These are phyloP conservation scores for Neoboletus subvelutipes DNA, from an alignment of 768 basidiomycete species.

Conservation along the genomic window DNA sequence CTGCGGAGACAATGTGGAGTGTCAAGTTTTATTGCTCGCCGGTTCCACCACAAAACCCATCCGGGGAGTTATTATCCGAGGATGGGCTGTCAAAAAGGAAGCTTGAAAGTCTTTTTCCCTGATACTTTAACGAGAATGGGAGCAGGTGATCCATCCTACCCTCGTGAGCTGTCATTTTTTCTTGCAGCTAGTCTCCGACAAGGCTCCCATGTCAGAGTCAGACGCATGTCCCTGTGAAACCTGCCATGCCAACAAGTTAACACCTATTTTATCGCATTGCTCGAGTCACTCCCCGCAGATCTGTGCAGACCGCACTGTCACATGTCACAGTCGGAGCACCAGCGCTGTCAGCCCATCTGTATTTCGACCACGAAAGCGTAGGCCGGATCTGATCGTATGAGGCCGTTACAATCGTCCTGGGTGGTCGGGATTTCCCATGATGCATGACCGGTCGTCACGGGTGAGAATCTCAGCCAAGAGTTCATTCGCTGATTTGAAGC, in stretches of 20 bases:
- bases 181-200: background rate
- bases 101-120: background rate
- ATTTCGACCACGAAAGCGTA: background rate
- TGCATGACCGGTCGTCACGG: too few relatives aligned
- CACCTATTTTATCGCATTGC: background rate
- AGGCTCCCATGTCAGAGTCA: background rate
- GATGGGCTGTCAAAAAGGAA: background rate
- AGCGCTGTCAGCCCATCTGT: background rate
- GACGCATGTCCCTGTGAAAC: background rate
- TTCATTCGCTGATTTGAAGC: background rate
- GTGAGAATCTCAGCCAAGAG: background rate
- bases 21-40: background rate
- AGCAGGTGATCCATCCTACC: background rate
- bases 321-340: background rate
- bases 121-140: background rate
- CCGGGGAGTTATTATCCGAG: background rate
- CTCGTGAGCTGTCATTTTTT: background rate
- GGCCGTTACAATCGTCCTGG: background rate
- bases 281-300: background rate
- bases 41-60: background rate
- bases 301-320: background rate
- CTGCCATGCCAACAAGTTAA: background rate
- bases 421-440: background rate
- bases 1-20: background rate
- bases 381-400: background rate